These are phyloP conservation scores for Suhomyces sp. DNA, from an alignment of 805 yeast species.

Conservation along the genomic window DNA sequence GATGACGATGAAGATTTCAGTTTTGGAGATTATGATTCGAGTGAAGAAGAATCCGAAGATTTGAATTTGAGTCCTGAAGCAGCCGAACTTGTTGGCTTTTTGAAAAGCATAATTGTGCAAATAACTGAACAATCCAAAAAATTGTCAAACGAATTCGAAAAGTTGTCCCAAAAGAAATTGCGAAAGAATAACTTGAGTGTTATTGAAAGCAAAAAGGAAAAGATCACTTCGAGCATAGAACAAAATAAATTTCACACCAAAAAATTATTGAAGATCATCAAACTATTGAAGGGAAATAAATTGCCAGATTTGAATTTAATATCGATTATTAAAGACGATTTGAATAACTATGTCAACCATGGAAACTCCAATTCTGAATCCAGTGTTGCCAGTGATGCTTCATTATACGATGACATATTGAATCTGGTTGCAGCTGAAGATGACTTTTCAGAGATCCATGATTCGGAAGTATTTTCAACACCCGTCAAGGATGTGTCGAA, in stretches of 20 bases:
- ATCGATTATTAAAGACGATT: conserved; percentile 38
- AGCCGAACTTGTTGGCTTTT: conserved; percentile 31
- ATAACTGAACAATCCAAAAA: conserved; percentile 33
- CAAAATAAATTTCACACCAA: conserved; percentile 38
- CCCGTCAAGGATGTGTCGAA: conserved; percentile 4
- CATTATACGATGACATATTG: conserved; percentile 42
- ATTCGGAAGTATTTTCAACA: conserved; percentile 10
- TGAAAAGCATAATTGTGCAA: conserved; percentile 29
- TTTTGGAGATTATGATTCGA: conserved; percentile 9
- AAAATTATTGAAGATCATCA: conserved; percentile 30
- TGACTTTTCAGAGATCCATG: conserved; percentile 10
- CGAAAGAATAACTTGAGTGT: conserved; percentile 35
- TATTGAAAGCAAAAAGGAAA: conserved; percentile 41
- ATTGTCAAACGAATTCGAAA: conserved; percentile 41
- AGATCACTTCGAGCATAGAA: conserved; percentile 29
- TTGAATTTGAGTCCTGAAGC: conserved; percentile 29
- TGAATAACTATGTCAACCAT: conserved; percentile 31
- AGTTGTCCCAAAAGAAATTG: conserved; percentile 35
- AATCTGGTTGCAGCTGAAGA: conserved; percentile 15
- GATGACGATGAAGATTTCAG: conserved; percentile 17
- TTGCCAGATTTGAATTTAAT: conserved; percentile 29
- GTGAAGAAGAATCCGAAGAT: conserved; percentile 13
- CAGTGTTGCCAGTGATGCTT: conserved; percentile 35
- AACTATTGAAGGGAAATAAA: conserved; percentile 24
- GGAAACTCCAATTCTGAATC: conserved; percentile 33